Conservation (phyloP, 805 yeast species). For the Yarrowia alimentaria region DNA sequence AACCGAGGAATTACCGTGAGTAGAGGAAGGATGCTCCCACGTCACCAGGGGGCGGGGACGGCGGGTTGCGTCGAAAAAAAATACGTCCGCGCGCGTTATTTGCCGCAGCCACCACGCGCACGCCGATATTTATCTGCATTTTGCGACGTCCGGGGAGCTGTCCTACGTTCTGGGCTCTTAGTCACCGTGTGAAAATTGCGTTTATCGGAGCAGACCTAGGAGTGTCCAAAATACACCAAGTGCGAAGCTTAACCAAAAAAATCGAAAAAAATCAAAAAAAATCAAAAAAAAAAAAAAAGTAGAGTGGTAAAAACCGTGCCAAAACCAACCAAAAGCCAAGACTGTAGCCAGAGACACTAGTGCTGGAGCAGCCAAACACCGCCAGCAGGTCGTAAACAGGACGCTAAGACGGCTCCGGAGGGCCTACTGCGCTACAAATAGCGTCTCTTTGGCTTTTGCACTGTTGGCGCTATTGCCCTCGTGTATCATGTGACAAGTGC, state of each 20-base stretch:
- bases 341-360: too few relatives aligned
- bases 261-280: too few relatives aligned
- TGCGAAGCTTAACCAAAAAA: constrained; percentile 13
- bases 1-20: constrained; percentile 9
- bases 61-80: too few relatives aligned
- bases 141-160: too few relatives aligned
- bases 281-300: too few relatives aligned
- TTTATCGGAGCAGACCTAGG: constrained; percentile 23
- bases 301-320: too few relatives aligned
- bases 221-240: constrained; percentile 23
- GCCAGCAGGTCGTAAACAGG: too few relatives aligned
- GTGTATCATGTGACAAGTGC: constrained; percentile 21
- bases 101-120: background rate
- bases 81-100: background rate
- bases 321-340: too few relatives aligned
- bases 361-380: background rate
- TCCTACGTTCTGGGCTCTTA: background rate
- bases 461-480: constrained; percentile 2
- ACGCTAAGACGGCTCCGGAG: too few relatives aligned
- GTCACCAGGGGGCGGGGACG: background rate
- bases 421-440: too few relatives aligned
- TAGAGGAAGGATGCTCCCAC: background rate
- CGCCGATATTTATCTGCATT: background rate
- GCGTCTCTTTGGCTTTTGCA: too few relatives aligned
- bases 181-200: constrained; percentile 23